Evolutionary conservation across 164 flowering plant species (phyloP), one percentile per base, ranked within the genome.

Genomic region (Tetracentron sinense): DNA sequence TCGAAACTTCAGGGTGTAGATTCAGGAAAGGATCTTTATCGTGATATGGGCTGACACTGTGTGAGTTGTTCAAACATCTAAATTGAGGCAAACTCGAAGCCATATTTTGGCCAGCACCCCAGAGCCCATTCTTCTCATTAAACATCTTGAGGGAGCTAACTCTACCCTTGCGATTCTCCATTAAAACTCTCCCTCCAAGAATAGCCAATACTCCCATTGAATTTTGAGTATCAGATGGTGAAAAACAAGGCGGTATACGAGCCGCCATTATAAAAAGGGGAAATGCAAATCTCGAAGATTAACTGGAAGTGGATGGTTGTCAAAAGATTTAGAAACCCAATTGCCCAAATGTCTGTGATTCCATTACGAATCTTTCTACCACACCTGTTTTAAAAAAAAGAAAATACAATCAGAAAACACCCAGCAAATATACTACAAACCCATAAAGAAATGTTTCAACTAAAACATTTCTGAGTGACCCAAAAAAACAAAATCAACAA

Each of bases 1-100:
- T 68, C 17, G 97, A 85, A 16, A 90, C 77, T 66, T 90, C 96
- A 0, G 92, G 95, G 57, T 87, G 96, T 3, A 83, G 79, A 72
- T 83, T 77, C 66, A 89, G 80, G 75, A 87, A 87, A 51, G 90
- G 84, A 72, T 89, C 97, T 63, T 79, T 85, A 49, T 64, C 81
- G 7, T 75, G 80, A 59, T 76, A 76, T 4, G 81, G 76, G 56
- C 71, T 82, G 28, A 79, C 66, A 66, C 68, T 81, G 57, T 85
- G 78, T 4, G 95, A 80, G 29, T 78, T 83, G 3, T 86, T 62
- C 21, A 80, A 74, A 54, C 89, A 89, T 67, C 61, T 79, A 10
- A 85, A 46, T n/a, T 49, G 61, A 27, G 64, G 50, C n/a, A 60
- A 44, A 57, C 42, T 56, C 21, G 77, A 70, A 54, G 48, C 25